phyloP scores from a whole-genome alignment of 345 rosid species.

The Brassica cretica region DNA sequence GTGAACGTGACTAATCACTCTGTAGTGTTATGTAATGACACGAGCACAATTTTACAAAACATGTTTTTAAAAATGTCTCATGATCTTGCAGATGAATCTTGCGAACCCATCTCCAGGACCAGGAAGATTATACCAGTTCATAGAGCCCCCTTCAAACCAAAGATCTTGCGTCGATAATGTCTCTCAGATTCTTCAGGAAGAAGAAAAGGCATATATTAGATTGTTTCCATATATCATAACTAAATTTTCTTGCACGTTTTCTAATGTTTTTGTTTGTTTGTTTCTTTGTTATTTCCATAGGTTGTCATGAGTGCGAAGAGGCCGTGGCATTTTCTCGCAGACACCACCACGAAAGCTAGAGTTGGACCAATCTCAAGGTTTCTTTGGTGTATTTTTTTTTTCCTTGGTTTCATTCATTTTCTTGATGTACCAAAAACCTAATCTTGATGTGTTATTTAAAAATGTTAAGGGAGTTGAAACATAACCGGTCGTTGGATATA shows the following conservation, averaged over 20 bases:
- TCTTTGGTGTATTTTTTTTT: not conserved
- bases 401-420: constrained; percentile 8
- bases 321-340: constrained; percentile 33
- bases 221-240: not conserved
- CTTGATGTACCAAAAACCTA: constrained; percentile 8
- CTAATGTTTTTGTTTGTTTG: not conserved
- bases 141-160: constrained; percentile 90
- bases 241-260: not conserved
- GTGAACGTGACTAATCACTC: not conserved
- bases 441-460: constrained; percentile 11
- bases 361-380: constrained; percentile 27
- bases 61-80: not conserved
- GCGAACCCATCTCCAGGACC: constrained; percentile 28
- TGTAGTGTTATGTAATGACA: not conserved
- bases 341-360: constrained; percentile 18
- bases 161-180: constrained; percentile 33
- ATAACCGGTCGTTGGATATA: constrained; percentile 14
- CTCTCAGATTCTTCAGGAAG: constrained; percentile 46
- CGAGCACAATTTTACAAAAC: not conserved
- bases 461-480: constrained; percentile 19
- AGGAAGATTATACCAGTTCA: constrained; percentile 37
- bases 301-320: constrained; percentile 45
- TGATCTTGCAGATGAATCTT: constrained; percentile 43
- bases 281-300: constrained; percentile 35
- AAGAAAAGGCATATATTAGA: constrained; percentile 38